phyloP scores from a whole-genome alignment of 2,329 filamentous ascomycete genomes.

The Cladosporium sp. region DNA sequence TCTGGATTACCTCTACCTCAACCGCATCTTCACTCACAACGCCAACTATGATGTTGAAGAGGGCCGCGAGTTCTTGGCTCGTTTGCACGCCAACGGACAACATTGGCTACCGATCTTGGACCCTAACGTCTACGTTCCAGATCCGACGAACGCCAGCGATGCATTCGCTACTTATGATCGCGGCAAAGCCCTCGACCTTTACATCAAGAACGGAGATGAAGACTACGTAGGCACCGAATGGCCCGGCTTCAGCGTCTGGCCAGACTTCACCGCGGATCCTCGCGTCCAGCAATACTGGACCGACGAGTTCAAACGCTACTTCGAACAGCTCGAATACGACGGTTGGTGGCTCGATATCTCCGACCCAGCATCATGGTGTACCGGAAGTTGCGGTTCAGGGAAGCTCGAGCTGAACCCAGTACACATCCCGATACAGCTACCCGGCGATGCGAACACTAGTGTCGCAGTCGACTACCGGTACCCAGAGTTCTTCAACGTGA shows the following conservation, averaged over 20 bases:
- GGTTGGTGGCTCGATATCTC: conserved; percentile 29
- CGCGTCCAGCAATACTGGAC: conserved; percentile 31
- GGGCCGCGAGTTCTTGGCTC: conserved; percentile 52
- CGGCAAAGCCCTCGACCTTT: conserved; percentile 52
- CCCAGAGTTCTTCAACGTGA: conserved; percentile 28
- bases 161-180: conserved; percentile 53
- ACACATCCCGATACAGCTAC: conserved; percentile 29
- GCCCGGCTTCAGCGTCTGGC: conserved; percentile 20
- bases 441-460: conserved; percentile 25
- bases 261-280: conserved; percentile 20
- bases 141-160: conserved; percentile 64
- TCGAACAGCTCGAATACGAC: conserved; percentile 25
- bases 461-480: conserved; percentile 29
- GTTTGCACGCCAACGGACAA: conserved; percentile 54
- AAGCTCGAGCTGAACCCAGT: conserved; percentile 24
- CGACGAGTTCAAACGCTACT: conserved; percentile 25
- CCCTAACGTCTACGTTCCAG: conserved; percentile 67
- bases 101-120: conserved; percentile 62
- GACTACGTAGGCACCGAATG: conserved; percentile 43
- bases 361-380: conserved; percentile 24
- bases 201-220: conserved; percentile 54
- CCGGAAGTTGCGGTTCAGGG: conserved; percentile 24
- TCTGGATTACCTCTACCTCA: conserved; percentile 55
- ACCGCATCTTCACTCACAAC: conserved; percentile 59
- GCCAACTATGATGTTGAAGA: conserved; percentile 58